A percentile compares a stretch with the other conserved stretches of the same genome.
Evolutionary conservation across 495 filamentous ascomycete species (phyloP).

Genomic region (Opeltia flavorubescens): DNA sequence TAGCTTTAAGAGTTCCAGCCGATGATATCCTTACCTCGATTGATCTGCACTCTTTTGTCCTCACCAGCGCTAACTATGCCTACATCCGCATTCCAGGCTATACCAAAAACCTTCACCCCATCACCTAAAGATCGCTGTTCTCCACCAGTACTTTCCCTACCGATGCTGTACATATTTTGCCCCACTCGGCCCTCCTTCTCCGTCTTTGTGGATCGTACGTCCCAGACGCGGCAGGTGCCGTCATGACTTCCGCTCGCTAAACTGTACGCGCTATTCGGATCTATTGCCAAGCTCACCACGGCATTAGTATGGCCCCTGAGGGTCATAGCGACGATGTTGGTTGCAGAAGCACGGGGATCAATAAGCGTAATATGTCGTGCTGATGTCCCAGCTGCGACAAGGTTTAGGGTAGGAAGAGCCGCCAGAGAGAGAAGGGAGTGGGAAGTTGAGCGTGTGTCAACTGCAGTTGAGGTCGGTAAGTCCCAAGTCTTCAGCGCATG

Average conservation of each 20-base stretch:
- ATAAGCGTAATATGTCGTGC: conserved; percentile 81
- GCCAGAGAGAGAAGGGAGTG: conserved; percentile 64
- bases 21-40: conserved; percentile 46
- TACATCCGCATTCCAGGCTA: conserved; percentile 68
- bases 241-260: conserved; percentile 77
- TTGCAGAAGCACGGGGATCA: conserved; percentile 66
- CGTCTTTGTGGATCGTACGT: conserved; percentile 58
- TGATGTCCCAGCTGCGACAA: conserved; percentile 73
- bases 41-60: conserved; percentile 87
- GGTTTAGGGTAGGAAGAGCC: conserved; percentile 47
- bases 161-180: conserved; percentile 68
- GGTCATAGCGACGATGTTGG: conserved; percentile 66
- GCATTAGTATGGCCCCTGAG: conserved; percentile 81
- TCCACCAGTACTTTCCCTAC: conserved; percentile 49
- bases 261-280: conserved; percentile 61
- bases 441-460: conserved; percentile 69
- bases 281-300: conserved; percentile 53
- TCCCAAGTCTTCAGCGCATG: conserved; percentile 86
- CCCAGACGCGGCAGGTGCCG: conserved; percentile 84
- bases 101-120: conserved; percentile 78
- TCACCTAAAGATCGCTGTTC: conserved; percentile 49
- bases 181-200: conserved; percentile 56
- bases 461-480: conserved; percentile 56
- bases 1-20: too few relatives aligned
- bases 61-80: conserved; percentile 88